A percentile compares a stretch with the other conserved stretches of the same genome.
phyloP scores from a whole-genome alignment of 2,329 filamentous ascomycete species.

The Plenodomus lindquistii region DNA sequence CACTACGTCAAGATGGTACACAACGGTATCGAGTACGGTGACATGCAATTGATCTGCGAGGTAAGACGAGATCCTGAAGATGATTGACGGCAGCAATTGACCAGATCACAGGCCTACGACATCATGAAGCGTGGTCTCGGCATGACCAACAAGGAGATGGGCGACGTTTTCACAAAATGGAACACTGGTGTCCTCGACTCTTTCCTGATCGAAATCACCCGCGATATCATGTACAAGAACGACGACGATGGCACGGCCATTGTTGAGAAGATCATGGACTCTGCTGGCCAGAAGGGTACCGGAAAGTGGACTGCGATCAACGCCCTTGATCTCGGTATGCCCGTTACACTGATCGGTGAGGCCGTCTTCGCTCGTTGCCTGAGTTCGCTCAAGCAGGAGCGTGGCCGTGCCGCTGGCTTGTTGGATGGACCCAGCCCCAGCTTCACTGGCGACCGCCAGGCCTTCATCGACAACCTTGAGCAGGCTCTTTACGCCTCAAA shows the following conservation, averaged over 20 bases:
- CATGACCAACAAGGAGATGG: conserved; percentile 89
- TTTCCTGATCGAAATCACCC: conserved; percentile 98
- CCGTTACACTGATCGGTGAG: conserved; percentile 96
- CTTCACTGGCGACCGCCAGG: conserved; percentile 87
- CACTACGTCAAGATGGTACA: conserved; percentile 99
- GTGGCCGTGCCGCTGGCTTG: conserved; percentile 76
- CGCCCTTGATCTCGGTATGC: conserved; percentile 96
- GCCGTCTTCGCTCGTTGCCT: conserved; percentile 94
- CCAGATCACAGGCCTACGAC: conserved; percentile 78
- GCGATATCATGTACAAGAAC: conserved; percentile 97
- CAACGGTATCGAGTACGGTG: conserved; percentile 99
- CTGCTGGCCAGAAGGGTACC: conserved; percentile 97
- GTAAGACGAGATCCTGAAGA: conserved; percentile 55
- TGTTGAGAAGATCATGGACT: conserved; percentile 98
- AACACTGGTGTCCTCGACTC: conserved; percentile 97
- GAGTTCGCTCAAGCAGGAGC: conserved; percentile 92
- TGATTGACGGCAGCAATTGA: conserved; percentile 9
- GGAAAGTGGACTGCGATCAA: conserved; percentile 99
- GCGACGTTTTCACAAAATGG: conserved; percentile 92
- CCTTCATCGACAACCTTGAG: conserved; percentile 96
- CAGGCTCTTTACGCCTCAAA: conserved; percentile 99
- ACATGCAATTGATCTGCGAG: conserved; percentile 99
- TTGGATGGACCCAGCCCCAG: conserved; percentile 76
- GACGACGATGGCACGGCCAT: conserved; percentile 89
- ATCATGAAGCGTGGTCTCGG: conserved; percentile 99